A percentile compares a stretch with the other conserved stretches of the same genome.
Evolutionary conservation across 306 rosid genomes (phyloP).

Genomic region (Mimosa pudica): DNA sequence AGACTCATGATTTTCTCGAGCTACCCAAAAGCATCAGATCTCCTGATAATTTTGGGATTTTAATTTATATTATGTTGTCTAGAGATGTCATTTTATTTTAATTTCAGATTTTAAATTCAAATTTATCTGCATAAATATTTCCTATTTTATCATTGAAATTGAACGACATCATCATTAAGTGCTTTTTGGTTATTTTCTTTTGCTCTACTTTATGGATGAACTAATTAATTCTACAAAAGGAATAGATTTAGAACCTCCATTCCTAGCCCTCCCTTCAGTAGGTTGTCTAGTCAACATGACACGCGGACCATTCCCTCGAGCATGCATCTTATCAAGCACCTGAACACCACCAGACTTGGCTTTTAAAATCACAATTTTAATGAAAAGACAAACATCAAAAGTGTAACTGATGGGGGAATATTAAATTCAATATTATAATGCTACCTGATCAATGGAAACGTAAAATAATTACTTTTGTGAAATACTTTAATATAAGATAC

Average conservation of each 20-base stretch:
- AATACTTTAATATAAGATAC: slow-evolving; percentile 6
- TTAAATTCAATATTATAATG: slow-evolving; percentile 11
- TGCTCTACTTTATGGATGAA: background rate
- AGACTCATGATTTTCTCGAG: too few species aligned
- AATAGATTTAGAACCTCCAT: slow-evolving; percentile 69
- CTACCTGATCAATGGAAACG: background rate
- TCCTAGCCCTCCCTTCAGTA: slow-evolving; percentile 90
- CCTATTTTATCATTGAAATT: background rate
- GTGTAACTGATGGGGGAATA: background rate
- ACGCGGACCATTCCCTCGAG: slow-evolving; percentile 88
- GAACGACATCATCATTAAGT: background rate
- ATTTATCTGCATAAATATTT: background rate
- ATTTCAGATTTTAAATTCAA: too few species aligned
- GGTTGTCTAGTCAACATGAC: slow-evolving; percentile 84
- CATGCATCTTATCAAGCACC: slow-evolving; percentile 98
- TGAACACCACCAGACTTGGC: slow-evolving; percentile 32
- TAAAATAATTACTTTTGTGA: background rate
- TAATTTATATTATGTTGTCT: too few species aligned
- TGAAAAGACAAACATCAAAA: slow-evolving; percentile 12
- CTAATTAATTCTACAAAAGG: slow-evolving; percentile 7
- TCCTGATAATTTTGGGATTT: too few species aligned
- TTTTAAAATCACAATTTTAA: slow-evolving; percentile 19
- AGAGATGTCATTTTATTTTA: too few species aligned
- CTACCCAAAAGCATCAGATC: too few species aligned
- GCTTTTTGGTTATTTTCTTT: background rate